A percentile compares a stretch with the other conserved stretches of the same genome.
phyloP scores from a whole-genome alignment of 1,284 basidiomycete species.

The Jaminaea rosea region DNA sequence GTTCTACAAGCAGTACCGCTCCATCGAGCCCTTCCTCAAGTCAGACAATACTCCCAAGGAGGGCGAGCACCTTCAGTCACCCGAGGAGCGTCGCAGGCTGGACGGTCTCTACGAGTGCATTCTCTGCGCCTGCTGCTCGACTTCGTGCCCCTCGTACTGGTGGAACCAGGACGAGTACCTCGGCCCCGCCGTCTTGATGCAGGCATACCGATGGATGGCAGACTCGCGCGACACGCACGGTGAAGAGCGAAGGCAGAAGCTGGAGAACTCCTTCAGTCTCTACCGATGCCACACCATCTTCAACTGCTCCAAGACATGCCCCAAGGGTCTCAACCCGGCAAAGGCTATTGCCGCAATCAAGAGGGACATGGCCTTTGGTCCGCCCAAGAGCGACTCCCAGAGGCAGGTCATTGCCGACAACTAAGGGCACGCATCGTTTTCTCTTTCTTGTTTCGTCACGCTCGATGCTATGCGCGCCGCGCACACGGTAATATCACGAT shows the following conservation, averaged over 20 bases:
- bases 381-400: conserved; percentile 22
- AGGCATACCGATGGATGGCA: conserved; percentile 79
- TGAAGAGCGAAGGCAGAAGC: conserved; percentile 73
- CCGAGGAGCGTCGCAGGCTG: conserved; percentile 84
- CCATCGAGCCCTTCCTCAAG: conserved; percentile 62
- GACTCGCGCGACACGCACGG: conserved; percentile 81
- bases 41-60: conserved; percentile 42
- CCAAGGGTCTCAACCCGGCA: conserved; percentile 74
- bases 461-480: no score
- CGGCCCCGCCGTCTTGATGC: conserved; percentile 89
- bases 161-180: conserved; percentile 99
- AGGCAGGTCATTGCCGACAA: conserved; percentile 30
- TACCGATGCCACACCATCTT: conserved; percentile 77
- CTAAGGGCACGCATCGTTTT: no score
- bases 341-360: conserved; percentile 46
- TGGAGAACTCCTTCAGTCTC: conserved; percentile 89
- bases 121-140: conserved; percentile 65
- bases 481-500: no score
- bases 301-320: conserved; percentile 89
- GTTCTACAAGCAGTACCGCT: conserved; percentile 99
- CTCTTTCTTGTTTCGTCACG: no score
- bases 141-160: conserved; percentile 85
- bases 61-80: conserved; percentile 76
- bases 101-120: conserved; percentile 84
- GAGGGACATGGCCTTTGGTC: conserved; percentile 44